Conservation (phyloP, 805 yeast species). For the Hermanozyma aechmeae region DNA sequence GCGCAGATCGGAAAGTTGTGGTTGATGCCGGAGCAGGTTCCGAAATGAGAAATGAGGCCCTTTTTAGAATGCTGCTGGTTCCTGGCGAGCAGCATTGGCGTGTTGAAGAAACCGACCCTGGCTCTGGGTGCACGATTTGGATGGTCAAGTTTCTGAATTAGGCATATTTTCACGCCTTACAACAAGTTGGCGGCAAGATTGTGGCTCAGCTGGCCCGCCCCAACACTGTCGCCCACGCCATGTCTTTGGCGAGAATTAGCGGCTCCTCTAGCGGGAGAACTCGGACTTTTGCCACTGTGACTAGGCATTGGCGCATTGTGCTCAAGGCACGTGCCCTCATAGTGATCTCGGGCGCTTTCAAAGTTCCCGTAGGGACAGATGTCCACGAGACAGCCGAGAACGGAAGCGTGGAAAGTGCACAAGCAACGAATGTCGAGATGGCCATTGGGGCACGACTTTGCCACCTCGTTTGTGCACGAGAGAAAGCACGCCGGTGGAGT, state of each 20-base stretch:
- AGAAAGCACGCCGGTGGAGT: constrained; percentile 47
- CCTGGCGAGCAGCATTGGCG: no score
- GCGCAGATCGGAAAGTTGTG: constrained; percentile 9
- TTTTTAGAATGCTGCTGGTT: no score
- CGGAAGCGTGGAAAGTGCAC: constrained; percentile 26
- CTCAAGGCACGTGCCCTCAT: constrained; percentile 39
- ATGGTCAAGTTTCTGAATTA: no score
- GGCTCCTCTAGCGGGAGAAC: no score
- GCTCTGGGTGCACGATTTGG: no score
- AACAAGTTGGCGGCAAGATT: no score
- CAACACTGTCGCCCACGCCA: no score
- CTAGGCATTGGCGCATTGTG: constrained; percentile 11
- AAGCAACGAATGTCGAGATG: constrained; percentile 31
- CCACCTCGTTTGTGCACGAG: constrained; percentile 29
- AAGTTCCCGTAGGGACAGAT: constrained; percentile 36
- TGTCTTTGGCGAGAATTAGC: no score
- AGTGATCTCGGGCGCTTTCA: constrained; percentile 40
- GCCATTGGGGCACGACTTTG: constrained; percentile 21
- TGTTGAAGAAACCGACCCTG: no score
- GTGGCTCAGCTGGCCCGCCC: no score
- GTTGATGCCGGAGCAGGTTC: constrained; percentile 7
- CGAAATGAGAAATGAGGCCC: not conserved
- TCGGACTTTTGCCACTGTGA: no score
- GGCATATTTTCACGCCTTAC: no score
- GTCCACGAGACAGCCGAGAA: constrained; percentile 37